Percentiles rank a stretch among this genome's conserved stretches.
Conservation (phyloP, 2,329 filamentous ascomycete species). For the Trichoderma harzianum region DNA sequence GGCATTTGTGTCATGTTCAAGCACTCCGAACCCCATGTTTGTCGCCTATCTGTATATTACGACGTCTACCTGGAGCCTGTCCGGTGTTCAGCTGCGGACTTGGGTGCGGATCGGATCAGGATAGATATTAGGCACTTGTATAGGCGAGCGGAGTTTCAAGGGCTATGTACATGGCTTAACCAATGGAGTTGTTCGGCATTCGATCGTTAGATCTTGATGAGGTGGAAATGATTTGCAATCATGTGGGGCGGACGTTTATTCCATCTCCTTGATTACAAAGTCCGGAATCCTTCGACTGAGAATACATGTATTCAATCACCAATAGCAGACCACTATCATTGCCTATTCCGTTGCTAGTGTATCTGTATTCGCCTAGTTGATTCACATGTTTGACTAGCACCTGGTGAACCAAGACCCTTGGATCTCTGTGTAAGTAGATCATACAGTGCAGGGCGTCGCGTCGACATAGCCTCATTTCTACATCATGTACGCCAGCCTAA, state of each 20-base stretch:
- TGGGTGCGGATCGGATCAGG: not conserved
- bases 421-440: not conserved
- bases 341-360: not conserved
- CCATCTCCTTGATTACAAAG: not conserved
- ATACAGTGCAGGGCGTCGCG: not conserved
- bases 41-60: not conserved
- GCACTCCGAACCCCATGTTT: not conserved
- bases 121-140: not conserved
- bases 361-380: not conserved
- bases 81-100: not conserved
- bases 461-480: not conserved
- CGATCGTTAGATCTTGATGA: not conserved
- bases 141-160: not conserved
- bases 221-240: not conserved
- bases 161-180: not conserved
- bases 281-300: not conserved
- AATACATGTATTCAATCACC: not conserved
- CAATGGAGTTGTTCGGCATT: not conserved
- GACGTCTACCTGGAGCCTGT: not conserved
- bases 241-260: not conserved
- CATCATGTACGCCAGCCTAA: not conserved
- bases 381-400: not conserved
- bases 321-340: not conserved
- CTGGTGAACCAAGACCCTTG: not conserved
- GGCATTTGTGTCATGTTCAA: not conserved